Evolutionary conservation across 2,329 filamentous ascomycete species (phyloP).

Genomic region (Cercospora citrullina): DNA sequence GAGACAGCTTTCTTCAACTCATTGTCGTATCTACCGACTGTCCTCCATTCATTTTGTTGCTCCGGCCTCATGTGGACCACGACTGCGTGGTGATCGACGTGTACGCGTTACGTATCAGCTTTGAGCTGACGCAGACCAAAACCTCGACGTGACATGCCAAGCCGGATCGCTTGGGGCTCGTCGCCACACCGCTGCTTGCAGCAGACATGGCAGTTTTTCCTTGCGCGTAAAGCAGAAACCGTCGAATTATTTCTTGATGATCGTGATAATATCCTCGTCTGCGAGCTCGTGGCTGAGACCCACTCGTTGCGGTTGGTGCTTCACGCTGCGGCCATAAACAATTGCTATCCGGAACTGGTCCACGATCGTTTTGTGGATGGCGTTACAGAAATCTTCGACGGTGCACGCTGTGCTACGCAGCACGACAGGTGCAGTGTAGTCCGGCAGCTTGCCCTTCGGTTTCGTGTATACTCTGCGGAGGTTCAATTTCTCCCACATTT

Average conservation of each 20-base stretch:
- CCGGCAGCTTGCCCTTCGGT: slow-evolving; percentile 90
- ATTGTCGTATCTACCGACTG: background rate
- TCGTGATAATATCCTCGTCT: slow-evolving; percentile 83
- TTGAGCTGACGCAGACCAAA: background rate
- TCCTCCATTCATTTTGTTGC: background rate
- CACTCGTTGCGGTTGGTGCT: slow-evolving; percentile 96
- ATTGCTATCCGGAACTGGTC: slow-evolving; percentile 95
- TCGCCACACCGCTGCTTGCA: slow-evolving; percentile 9
- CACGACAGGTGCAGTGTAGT: slow-evolving; percentile 90
- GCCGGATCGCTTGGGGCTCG: slow-evolving; percentile 9
- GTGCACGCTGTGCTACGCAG: slow-evolving; percentile 79
- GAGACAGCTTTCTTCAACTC: background rate
- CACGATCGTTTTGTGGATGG: slow-evolving; percentile 92
- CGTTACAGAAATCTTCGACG: slow-evolving; percentile 96
- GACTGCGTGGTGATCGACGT: background rate
- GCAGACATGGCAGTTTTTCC: background rate
- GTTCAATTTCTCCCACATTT: slow-evolving; percentile 97
- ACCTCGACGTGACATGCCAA: slow-evolving; percentile 7
- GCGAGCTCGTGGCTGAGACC: slow-evolving; percentile 86
- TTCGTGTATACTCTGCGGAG: slow-evolving; percentile 95
- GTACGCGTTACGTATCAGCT: background rate
- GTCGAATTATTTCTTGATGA: slow-evolving; percentile 36
- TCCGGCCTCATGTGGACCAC: background rate
- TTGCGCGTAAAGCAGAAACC: background rate
- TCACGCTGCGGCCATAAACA: slow-evolving; percentile 96